phyloP scores from a whole-genome alignment of 2,329 filamentous ascomycete genomes.

The Xylariaceae sp. region DNA sequence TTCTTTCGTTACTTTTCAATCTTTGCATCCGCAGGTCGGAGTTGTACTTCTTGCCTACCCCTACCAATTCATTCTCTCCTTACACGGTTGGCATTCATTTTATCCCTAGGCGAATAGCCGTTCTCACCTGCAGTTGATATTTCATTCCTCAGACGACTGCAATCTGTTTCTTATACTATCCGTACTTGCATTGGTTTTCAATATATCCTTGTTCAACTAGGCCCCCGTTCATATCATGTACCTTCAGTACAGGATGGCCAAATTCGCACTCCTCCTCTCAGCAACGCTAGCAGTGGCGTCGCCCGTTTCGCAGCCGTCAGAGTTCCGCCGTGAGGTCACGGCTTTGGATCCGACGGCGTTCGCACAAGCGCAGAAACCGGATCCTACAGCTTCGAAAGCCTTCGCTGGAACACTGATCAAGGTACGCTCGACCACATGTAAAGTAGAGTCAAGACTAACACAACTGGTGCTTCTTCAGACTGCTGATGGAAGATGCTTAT shows the following conservation, averaged over 20 bases:
- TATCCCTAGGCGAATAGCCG: too few species aligned
- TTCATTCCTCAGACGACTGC: too few species aligned
- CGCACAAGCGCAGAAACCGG: conserved; percentile 39
- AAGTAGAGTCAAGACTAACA: background rate
- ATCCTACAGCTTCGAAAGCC: conserved; percentile 39
- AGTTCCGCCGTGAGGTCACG: conserved; percentile 26
- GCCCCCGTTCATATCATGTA: background rate
- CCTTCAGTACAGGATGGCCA: background rate
- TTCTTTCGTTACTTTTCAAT: background rate
- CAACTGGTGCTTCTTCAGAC: conserved; percentile 29
- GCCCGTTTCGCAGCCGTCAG: conserved; percentile 6
- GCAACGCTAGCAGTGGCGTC: conserved; percentile 13
- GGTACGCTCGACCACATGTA: conserved; percentile 19
- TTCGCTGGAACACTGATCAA: conserved; percentile 38
- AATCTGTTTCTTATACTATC: too few species aligned
- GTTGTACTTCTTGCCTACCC: conserved; percentile 1
- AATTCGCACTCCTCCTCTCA: conserved; percentile 8
- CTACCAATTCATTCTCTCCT: conserved; percentile 3
- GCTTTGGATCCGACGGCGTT: conserved; percentile 37
- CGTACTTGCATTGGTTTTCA: too few species aligned
- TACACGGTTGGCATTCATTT: background rate
- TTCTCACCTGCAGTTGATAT: too few species aligned
- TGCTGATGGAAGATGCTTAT: conserved; percentile 39
- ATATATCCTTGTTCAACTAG: too few species aligned
- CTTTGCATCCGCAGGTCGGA: conserved; percentile 15